These are phyloP conservation scores for Rubia tinctorum DNA, from an alignment of 305 asterid genomes.

Conservation along the genomic window DNA sequence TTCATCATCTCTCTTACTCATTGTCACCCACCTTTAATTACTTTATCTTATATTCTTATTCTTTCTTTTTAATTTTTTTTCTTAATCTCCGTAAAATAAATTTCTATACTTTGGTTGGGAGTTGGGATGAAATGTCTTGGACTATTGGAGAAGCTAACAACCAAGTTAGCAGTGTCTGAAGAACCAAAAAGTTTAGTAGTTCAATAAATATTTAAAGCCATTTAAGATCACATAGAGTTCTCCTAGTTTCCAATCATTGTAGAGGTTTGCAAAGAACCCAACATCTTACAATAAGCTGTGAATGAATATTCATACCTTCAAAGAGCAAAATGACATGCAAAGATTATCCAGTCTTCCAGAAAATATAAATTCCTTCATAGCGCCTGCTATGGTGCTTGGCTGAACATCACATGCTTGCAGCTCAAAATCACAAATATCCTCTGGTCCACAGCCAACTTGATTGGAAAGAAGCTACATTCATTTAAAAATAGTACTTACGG, in stretches of 20 bases:
- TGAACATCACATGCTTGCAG: constrained; percentile 96
- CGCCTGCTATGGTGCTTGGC: constrained; percentile 84
- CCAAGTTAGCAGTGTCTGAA: background rate
- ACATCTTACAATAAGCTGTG: background rate
- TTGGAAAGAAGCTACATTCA: constrained; percentile 33
- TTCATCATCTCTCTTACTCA: background rate
- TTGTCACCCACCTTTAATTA: background rate
- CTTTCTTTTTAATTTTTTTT: no score
- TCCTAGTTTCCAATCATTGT: background rate
- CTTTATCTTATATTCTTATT: background rate
- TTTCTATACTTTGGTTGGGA: background rate
- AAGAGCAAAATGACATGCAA: constrained; percentile 94
- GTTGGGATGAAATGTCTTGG: background rate
- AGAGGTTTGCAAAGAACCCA: no score
- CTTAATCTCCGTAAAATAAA: background rate
- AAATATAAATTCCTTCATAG: constrained; percentile 83
- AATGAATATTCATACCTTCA: constrained; percentile 46
- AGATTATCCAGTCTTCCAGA: constrained; percentile 96
- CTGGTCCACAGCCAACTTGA: constrained; percentile 72
- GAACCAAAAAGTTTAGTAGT: no score
- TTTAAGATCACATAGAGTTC: background rate
- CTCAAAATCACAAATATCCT: constrained; percentile 88
- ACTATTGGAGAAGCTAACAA: background rate
- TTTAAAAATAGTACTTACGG: background rate
- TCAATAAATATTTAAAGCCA: background rate